These are phyloP conservation scores for Inga oerstediana DNA, from an alignment of 306 rosid species.

Conservation along the genomic window DNA sequence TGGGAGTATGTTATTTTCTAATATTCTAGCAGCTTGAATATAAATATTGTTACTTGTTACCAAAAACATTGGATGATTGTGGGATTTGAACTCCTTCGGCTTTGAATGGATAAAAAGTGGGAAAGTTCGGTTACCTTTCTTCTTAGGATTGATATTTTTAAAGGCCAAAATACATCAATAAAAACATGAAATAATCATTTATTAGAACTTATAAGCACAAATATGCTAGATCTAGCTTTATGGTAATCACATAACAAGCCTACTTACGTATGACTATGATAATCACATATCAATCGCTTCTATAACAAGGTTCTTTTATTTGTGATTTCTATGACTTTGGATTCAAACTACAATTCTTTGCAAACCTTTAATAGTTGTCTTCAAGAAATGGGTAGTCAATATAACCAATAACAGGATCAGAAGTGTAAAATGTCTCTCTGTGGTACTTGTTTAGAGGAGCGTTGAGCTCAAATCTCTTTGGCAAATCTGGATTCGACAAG, in stretches of 20 bases:
- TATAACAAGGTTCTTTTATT: too few species aligned
- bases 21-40: too few species aligned
- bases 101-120: too few species aligned
- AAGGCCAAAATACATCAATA: neutral
- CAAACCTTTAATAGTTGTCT: neutral
- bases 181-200: neutral
- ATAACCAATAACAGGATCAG: conserved; percentile 65
- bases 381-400: conserved; percentile 71
- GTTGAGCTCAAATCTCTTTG: conserved; percentile 59
- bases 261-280: neutral
- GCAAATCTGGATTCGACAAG: conserved; percentile 76
- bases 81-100: too few species aligned
- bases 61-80: too few species aligned
- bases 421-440: conserved; percentile 46
- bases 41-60: too few species aligned
- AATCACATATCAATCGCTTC: neutral
- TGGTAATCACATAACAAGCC: neutral
- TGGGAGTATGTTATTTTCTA: too few species aligned
- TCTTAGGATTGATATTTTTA: neutral
- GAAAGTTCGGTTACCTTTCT: too few species aligned
- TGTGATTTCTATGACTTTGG: neutral
- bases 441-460: conserved; percentile 67
- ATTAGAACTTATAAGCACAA: too few species aligned
- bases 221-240: too few species aligned
- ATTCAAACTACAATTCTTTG: neutral